These are phyloP conservation scores for Diacronema lutheri DNA, from an alignment of 78 protist genomes.

Conservation along the genomic window DNA sequence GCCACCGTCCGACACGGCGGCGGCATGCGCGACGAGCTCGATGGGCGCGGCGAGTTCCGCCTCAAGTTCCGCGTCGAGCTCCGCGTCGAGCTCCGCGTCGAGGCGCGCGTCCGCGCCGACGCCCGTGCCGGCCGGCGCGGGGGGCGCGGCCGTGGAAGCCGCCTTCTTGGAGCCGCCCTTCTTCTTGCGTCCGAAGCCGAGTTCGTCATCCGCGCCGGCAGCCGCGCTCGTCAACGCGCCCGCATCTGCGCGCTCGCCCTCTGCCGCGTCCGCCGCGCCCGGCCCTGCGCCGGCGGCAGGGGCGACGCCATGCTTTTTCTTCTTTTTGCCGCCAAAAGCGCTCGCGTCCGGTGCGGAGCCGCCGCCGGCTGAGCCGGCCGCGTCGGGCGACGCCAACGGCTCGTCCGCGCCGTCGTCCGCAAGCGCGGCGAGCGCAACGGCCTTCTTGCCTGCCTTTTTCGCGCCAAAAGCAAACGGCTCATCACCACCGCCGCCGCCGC, in stretches of 20 bases:
- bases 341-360: not conserved
- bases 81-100: not conserved
- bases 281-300: no score
- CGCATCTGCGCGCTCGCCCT: constrained; percentile 1
- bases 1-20: not conserved
- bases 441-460: no score
- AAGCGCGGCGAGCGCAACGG: no score
- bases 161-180: not conserved
- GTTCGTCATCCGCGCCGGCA: not conserved
- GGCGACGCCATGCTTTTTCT: not conserved
- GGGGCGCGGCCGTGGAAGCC: not conserved
- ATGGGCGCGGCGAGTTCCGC: not conserved
- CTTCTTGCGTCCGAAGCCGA: not conserved
- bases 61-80: not conserved
- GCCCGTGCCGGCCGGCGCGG: not conserved
- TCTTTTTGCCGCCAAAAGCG: constrained; percentile 18
- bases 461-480: no score
- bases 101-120: not conserved
- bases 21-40: not conserved
- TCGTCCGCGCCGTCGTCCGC: no score
- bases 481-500: no score
- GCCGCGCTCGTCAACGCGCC: not conserved
- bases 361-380: no score
- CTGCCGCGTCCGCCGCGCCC: not conserved
- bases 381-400: not conserved